Base-by-base conservation (phyloP, 345 rosid genomes). In the Luvunga scandens region DNA sequence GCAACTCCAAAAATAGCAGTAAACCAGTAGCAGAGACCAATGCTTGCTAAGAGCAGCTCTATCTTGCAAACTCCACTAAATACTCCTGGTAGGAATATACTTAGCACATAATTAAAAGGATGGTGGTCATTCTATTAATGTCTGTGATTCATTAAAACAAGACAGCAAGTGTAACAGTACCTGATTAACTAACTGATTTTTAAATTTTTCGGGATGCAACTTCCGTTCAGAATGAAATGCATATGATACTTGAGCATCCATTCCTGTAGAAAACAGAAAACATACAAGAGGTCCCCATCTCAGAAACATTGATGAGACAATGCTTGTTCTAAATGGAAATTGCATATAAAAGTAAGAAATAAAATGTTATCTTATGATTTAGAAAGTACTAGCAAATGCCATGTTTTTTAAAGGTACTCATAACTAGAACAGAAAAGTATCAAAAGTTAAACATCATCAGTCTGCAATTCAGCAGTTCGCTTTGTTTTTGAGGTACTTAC, bases 201-300 rank as follows among this genome's bases (percentile, higher is more conserved):
- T 91, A 76, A 93, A 93, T 60, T 90, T 93, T 82, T 96, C 99
- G 9, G 99, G 99, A 83, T 94, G 93, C 80, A 87, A 64, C 88
- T 86, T 93, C 67, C 95, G 80, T 83, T 93, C 95, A 69, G 94
- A 89, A 76, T 93, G 97, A 87, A 93, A 93, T 71, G 94, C 95
- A 85, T 90, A 91, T 63, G 97, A 93, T 75, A 96, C 69, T 84
- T 96, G 98, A 81, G 99, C 97, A 89, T 96, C 98, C 98, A 94
- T 96, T 73, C 98, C 99, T 96, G 85, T 50, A 73, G 33, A 64
- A 39, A 84, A 76, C 42, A 73, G 55, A 2, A 70, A 74, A 38
- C 31, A 56, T n/a, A 60, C 60, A 72, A 57, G 36, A 66, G 56
- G 27, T 61, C 38, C 3, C 5, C 55, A 55, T 65, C 34, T 71